Conservation (phyloP, 768 basidiomycete genomes). For the Phlebiopsis gigantea region DNA sequence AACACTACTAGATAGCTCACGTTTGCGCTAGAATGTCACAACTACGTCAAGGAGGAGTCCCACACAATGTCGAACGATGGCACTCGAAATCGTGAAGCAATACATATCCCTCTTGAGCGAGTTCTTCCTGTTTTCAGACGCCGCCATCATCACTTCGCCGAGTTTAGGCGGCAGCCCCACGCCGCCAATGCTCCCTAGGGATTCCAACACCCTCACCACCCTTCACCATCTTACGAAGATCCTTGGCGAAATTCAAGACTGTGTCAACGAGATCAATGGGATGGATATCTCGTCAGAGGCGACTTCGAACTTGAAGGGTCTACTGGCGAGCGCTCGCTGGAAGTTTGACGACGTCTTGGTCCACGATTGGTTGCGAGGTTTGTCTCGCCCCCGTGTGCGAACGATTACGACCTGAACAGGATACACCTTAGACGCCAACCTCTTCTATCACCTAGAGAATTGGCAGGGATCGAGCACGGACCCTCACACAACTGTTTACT, state of each 20-base stretch:
- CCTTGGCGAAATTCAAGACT: slow-evolving; percentile 82
- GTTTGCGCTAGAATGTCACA: slow-evolving; percentile 20
- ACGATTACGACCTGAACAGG: too few relatives aligned
- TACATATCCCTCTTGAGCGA: slow-evolving; percentile 83
- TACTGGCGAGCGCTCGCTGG: slow-evolving; percentile 84
- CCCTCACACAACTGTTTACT: slow-evolving; percentile 65
- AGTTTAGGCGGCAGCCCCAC: slow-evolving; percentile 31
- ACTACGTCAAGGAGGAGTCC: slow-evolving; percentile 67
- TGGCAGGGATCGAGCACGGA: slow-evolving; percentile 67
- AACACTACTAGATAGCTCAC: neutral
- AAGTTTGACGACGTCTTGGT: slow-evolving; percentile 80
- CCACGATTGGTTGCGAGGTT: slow-evolving; percentile 80
- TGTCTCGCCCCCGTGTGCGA: too few relatives aligned
- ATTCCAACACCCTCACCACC: slow-evolving; percentile 79
- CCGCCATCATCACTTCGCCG: slow-evolving; percentile 51
- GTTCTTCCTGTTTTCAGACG: slow-evolving; percentile 80
- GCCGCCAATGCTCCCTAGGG: slow-evolving; percentile 57
- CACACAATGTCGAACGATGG: slow-evolving; percentile 81
- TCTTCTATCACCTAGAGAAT: slow-evolving; percentile 82
- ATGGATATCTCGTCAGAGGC: slow-evolving; percentile 82
- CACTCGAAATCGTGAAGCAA: slow-evolving; percentile 77
- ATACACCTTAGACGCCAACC: slow-evolving; percentile 77
- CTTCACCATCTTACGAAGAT: slow-evolving; percentile 77
- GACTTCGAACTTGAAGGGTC: slow-evolving; percentile 56
- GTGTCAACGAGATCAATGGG: slow-evolving; percentile 69